These are phyloP conservation scores for Teratosphaeriaceae sp. DNA, from an alignment of 2,329 filamentous ascomycete species.

Conservation along the genomic window DNA sequence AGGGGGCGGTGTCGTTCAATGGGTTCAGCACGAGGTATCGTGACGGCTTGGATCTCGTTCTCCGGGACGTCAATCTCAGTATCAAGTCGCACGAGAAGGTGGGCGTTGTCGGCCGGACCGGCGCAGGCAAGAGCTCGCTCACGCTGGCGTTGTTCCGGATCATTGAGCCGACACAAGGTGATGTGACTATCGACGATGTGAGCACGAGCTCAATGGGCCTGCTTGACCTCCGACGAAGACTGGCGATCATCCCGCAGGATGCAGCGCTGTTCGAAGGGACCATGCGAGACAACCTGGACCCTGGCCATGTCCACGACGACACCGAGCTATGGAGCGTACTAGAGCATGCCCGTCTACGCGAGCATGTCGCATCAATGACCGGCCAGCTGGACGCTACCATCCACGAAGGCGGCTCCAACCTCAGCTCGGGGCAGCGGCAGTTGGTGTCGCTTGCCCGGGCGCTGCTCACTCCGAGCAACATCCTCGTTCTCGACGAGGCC, in stretches of 20 bases:
- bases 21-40: slow-evolving; percentile 48
- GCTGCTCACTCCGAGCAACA: slow-evolving; percentile 76
- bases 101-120: slow-evolving; percentile 74
- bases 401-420: slow-evolving; percentile 93
- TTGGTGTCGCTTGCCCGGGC: slow-evolving; percentile 91
- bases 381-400: slow-evolving; percentile 81
- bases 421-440: slow-evolving; percentile 89
- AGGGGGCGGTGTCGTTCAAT: slow-evolving; percentile 58
- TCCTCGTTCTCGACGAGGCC: slow-evolving; percentile 96
- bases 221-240: slow-evolving; percentile 65
- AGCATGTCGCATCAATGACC: too few relatives aligned
- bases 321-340: slow-evolving; percentile 72
- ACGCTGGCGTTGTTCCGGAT: slow-evolving; percentile 78
- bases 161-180: slow-evolving; percentile 41
- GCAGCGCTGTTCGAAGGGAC: slow-evolving; percentile 78
- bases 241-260: slow-evolving; percentile 75
- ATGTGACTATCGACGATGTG: slow-evolving; percentile 44
- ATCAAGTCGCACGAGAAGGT: slow-evolving; percentile 70
- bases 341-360: slow-evolving; percentile 69
- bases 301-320: slow-evolving; percentile 71
- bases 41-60: slow-evolving; percentile 42
- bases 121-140: slow-evolving; percentile 76
- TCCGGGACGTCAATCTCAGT: slow-evolving; percentile 54
- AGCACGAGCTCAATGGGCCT: slow-evolving; percentile 66
- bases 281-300: slow-evolving; percentile 71